Percentiles rank a stretch among this genome's conserved stretches.
These are phyloP conservation scores for Mycosphaerella arachidis DNA, from an alignment of 2,329 filamentous ascomycete genomes.

Conservation along the genomic window DNA sequence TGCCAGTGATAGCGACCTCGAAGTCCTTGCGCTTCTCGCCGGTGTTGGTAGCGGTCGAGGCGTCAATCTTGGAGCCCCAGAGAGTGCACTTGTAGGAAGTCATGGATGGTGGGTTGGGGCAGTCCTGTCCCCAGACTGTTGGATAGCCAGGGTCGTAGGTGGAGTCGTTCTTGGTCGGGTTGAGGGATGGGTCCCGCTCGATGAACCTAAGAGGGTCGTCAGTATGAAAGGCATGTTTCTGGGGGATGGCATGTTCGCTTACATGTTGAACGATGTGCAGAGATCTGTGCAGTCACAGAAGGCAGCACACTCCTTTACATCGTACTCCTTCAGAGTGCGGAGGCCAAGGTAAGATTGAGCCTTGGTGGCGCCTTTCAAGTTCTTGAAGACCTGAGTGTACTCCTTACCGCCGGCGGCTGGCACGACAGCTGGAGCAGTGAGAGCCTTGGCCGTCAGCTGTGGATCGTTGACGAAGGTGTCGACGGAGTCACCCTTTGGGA, in stretches of 20 bases:
- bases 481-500: slow-evolving; percentile 22
- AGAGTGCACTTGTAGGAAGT: slow-evolving; percentile 40
- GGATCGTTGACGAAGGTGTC: slow-evolving; percentile 25
- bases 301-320: slow-evolving; percentile 28
- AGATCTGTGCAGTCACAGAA: slow-evolving; percentile 31
- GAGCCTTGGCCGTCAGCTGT: slow-evolving; percentile 12
- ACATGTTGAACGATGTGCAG: slow-evolving; percentile 35
- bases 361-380: slow-evolving; percentile 28
- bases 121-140: slow-evolving; percentile 27
- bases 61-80: slow-evolving; percentile 34
- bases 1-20: slow-evolving; percentile 28
- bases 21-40: slow-evolving; percentile 28
- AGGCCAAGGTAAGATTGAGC: slow-evolving; percentile 33
- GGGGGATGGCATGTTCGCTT: background rate
- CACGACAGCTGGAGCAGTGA: slow-evolving; percentile 23
- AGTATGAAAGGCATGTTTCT: background rate
- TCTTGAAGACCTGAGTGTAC: slow-evolving; percentile 31
- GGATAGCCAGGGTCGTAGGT: slow-evolving; percentile 23
- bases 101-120: slow-evolving; percentile 36
- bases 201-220: slow-evolving; percentile 18
- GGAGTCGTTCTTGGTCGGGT: slow-evolving; percentile 28
- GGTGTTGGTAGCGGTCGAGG: slow-evolving; percentile 27
- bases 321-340: slow-evolving; percentile 30
- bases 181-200: slow-evolving; percentile 33
- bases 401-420: slow-evolving; percentile 14